Evolutionary conservation across 148 eudicot species (phyloP).

Genomic region (Heliosperma pusillum): DNA sequence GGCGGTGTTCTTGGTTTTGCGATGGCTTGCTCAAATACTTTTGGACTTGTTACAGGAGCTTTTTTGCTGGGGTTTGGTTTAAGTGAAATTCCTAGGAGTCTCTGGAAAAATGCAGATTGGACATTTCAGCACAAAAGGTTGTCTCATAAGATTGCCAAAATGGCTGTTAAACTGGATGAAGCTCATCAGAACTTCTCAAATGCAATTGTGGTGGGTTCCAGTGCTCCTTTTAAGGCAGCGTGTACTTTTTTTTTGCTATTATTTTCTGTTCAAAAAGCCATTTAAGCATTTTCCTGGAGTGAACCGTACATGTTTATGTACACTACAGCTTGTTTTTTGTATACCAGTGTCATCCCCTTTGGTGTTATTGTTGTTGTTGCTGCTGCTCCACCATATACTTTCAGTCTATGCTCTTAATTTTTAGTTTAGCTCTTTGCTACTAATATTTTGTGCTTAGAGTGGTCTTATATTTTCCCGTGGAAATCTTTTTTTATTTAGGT

Average conservation of each 20-base stretch:
- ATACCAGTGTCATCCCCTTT: neutral
- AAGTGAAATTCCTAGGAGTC: slow-evolving; percentile 88
- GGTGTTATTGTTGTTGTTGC: no score
- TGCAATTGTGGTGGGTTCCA: slow-evolving; percentile 79
- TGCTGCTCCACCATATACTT: no score
- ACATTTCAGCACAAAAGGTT: slow-evolving; percentile 74
- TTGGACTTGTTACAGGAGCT: slow-evolving; percentile 97
- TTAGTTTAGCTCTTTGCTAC: neutral
- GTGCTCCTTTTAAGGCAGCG: neutral
- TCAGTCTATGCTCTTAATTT: neutral
- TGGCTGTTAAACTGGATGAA: slow-evolving; percentile 90
- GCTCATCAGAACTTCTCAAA: slow-evolving; percentile 92
- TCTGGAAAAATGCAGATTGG: slow-evolving; percentile 98
- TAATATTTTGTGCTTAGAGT: neutral
- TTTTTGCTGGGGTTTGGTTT: slow-evolving; percentile 98
- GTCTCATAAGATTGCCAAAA: slow-evolving; percentile 88
- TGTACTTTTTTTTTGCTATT: neutral
- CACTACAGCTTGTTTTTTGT: neutral
- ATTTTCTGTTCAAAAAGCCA: neutral
- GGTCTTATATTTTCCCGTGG: neutral
- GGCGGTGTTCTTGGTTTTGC: slow-evolving; percentile 75
- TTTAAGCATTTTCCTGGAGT: neutral
- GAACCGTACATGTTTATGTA: neutral
- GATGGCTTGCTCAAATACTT: slow-evolving; percentile 98
- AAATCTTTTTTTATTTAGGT: neutral